Percentiles rank a stretch among this genome's conserved stretches.
Evolutionary conservation across 495 filamentous ascomycete species (phyloP).

Genomic region (Penicillium soppii): DNA sequence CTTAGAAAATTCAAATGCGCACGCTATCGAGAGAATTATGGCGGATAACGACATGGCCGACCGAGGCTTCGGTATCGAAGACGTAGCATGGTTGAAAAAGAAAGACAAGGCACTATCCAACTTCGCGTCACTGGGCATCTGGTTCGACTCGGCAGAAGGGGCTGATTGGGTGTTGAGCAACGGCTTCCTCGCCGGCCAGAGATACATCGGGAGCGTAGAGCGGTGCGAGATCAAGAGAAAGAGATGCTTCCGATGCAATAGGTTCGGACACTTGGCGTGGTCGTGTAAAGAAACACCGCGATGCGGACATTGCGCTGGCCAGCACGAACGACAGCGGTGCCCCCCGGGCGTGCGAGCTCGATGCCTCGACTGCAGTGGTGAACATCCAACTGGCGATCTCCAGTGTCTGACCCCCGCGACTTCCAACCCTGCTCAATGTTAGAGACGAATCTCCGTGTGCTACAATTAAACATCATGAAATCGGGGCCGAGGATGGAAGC

Average conservation of each 20-base stretch:
- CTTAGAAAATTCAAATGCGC: neutral
- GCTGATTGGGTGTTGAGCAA: neutral
- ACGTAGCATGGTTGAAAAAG: neutral
- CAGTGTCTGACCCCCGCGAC: conserved; percentile 11
- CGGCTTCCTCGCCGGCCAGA: conserved; percentile 20
- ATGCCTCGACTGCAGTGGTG: conserved; percentile 22
- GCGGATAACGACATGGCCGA: neutral
- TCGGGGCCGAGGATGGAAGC: conserved; percentile 26
- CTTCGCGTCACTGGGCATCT: conserved; percentile 8
- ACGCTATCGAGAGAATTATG: too few relatives aligned
- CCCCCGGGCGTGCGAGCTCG: conserved; percentile 17
- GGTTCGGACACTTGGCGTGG: conserved; percentile 31
- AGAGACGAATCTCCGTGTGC: conserved; percentile 19
- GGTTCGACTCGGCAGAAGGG: conserved; percentile 1
- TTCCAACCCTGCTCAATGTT: conserved; percentile 15
- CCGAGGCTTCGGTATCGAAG: neutral
- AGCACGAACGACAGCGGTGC: conserved; percentile 20
- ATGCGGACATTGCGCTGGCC: conserved; percentile 25
- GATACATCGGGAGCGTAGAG: conserved; percentile 21
- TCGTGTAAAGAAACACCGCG: conserved; percentile 27
- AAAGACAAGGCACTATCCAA: neutral
- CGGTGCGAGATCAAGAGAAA: conserved; percentile 20
- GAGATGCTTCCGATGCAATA: conserved; percentile 25
- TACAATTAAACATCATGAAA: conserved; percentile 33
- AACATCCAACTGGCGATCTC: conserved; percentile 22